Conservation (phyloP, 106 monocot genomes). For the Iris macrosiphon region DNA sequence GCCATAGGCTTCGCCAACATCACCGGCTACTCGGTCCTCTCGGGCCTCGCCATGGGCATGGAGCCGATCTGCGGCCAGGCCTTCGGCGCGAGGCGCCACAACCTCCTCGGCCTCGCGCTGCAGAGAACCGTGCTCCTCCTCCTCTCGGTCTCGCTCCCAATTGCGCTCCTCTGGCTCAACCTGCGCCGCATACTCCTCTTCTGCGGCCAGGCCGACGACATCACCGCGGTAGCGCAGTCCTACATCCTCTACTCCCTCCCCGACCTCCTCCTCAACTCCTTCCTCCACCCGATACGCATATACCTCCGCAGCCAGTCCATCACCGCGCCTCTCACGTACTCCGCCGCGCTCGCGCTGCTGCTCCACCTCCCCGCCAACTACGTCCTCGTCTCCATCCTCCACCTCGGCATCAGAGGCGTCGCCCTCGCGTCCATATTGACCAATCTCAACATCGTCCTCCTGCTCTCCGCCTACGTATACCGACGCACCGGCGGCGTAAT, state of each 20-base stretch:
- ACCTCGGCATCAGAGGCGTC: slow-evolving; percentile 22
- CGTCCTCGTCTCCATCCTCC: slow-evolving; percentile 21
- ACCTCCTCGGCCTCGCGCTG: slow-evolving; percentile 19
- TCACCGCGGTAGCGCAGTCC: slow-evolving; percentile 25
- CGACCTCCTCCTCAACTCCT: slow-evolving; percentile 38
- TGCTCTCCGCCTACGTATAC: slow-evolving; percentile 20
- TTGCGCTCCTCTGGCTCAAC: slow-evolving; percentile 31
- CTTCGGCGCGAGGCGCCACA: slow-evolving; percentile 31
- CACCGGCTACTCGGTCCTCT: slow-evolving; percentile 89
- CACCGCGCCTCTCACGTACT: slow-evolving; percentile 21
- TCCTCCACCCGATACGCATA: slow-evolving; percentile 43
- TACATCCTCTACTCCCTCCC: slow-evolving; percentile 42
- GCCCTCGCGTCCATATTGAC: slow-evolving; percentile 19
- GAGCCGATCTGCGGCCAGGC: slow-evolving; percentile 88
- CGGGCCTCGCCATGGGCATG: slow-evolving; percentile 86
- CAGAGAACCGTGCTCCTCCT: slow-evolving; percentile 33
- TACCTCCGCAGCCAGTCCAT: slow-evolving; percentile 45
- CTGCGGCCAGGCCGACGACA: slow-evolving; percentile 24
- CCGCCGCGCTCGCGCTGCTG: slow-evolving; percentile 14
- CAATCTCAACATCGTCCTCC: slow-evolving; percentile 21
- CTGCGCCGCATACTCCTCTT: slow-evolving; percentile 34
- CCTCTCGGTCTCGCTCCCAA: slow-evolving; percentile 22
- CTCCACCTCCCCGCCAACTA: slow-evolving; percentile 39
- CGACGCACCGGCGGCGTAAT: slow-evolving; percentile 2
- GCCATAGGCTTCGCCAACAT: slow-evolving; percentile 90